Evolutionary conservation across 805 yeast genomes (phyloP), one percentile per base, ranked within the genome.

Genomic region (Kurtzmaniella cleridarum): DNA sequence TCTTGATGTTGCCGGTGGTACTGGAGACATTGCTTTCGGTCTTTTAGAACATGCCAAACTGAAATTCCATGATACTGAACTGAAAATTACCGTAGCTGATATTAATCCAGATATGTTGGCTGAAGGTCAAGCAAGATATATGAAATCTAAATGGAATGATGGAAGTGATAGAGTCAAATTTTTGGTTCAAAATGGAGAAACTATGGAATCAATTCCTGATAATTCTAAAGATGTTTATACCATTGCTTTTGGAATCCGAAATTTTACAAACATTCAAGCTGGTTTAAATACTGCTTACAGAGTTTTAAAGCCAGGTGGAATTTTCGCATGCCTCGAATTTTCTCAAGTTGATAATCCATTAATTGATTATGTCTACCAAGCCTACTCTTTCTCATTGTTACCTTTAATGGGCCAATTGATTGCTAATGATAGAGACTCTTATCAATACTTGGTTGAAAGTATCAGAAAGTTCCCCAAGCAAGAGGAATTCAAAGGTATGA

Each of bases 1-100:
- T 55, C 73, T 93, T 46, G 98, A 93, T 62, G 98, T 93, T 41
- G 98, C 98, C 20, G 98, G 98, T 43, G 98, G 98, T 17, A 88
- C 98, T 9, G 98, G 98, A 34, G 98, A 93, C 57, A 91, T 93
- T 62, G 98, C 98, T 1, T 88, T 88, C 64, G 95, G 98, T 2
- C 73, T 93, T 46, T 70, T 93, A 45, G 96, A 89, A 53, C 96
- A 93, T 62, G 98, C 98, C 8, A 80, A 82, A 46, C 63, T 70
- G 30, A 77, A 79, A 45, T 87, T 79, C 56, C 81, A 84, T 41
- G 98, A 93, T 64, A 72, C 62, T 29, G 69, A 71, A 44, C 78
- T 88, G 27, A 78, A 81, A 18, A 93, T 93, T 93, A 87, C 90
- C 7, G 78, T 93, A 35, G 95, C 88, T 3, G 98, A 93, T 62